These are phyloP conservation scores for Mycena amicta DNA, from an alignment of 768 basidiomycete species.

Conservation along the genomic window DNA sequence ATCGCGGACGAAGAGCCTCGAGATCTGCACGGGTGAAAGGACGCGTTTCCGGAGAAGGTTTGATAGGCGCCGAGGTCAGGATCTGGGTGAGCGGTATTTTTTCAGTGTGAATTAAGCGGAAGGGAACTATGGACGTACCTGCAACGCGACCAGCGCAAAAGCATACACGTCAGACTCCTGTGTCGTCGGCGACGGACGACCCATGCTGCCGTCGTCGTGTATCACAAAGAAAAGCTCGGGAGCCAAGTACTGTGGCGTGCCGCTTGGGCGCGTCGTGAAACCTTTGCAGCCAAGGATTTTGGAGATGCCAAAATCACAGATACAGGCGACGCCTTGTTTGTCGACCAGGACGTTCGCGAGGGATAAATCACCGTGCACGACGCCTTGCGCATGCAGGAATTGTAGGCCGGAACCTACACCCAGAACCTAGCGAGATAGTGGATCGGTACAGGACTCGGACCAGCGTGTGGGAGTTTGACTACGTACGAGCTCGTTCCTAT, in stretches of 20 bases:
- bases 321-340: slow-evolving; percentile 13
- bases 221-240: slow-evolving; percentile 10
- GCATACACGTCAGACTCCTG: slow-evolving; percentile 12
- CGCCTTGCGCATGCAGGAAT: slow-evolving; percentile 10
- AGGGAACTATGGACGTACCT: background rate
- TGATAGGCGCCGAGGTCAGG: slow-evolving; percentile 5
- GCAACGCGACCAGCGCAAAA: slow-evolving; percentile 12
- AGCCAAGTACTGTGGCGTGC: slow-evolving; percentile 13
- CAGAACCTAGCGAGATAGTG: background rate
- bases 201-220: background rate
- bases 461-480: background rate
- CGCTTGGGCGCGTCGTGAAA: slow-evolving; percentile 7
- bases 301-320: slow-evolving; percentile 17
- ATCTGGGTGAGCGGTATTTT: too few relatives aligned
- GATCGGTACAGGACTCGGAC: too few relatives aligned
- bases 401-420: slow-evolving; percentile 13
- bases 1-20: slow-evolving; percentile 2
- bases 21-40: background rate
- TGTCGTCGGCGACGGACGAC: background rate
- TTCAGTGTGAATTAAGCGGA: background rate
- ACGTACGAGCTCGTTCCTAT: background rate
- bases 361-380: slow-evolving; percentile 14
- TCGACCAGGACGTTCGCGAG: slow-evolving; percentile 10
- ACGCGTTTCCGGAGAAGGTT: background rate
- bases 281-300: slow-evolving; percentile 6